Conservation (phyloP, 345 rosid species). For the Salix exigua region DNA sequence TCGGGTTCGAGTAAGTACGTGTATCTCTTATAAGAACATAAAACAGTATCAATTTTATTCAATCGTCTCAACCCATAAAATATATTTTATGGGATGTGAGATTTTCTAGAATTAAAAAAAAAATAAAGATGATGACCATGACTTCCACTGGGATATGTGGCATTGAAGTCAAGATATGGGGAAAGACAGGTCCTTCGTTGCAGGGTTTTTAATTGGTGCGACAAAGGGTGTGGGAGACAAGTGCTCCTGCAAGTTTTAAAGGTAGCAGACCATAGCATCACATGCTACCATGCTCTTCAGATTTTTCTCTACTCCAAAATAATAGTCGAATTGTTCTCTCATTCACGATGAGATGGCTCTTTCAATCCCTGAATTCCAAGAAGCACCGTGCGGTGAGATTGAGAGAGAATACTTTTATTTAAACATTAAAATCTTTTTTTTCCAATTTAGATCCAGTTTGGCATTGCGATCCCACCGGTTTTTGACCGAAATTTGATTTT, state of each 20-base stretch:
- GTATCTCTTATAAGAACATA: rapidly evolving
- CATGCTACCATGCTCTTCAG: conserved; percentile 2
- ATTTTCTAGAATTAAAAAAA: no score
- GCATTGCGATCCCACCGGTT: no score
- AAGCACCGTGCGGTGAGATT: no score
- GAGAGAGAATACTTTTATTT: no score
- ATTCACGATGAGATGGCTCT: not conserved
- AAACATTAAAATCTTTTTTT: no score
- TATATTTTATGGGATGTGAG: no score
- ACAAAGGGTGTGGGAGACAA: not conserved
- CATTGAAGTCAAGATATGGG: not conserved
- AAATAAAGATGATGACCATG: not conserved
- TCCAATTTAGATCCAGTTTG: no score
- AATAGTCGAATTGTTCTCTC: not conserved
- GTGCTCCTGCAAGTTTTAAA: conserved; percentile 11
- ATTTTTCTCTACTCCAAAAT: not conserved
- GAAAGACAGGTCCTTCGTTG: not conserved
- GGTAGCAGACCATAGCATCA: conserved; percentile 5
- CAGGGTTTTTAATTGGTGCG: no score
- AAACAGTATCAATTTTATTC: no score
- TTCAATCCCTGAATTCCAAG: no score
- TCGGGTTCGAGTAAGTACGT: no score
- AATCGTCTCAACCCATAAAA: rapidly evolving
- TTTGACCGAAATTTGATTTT: no score
- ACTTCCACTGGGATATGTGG: not conserved